Base-by-base conservation (phyloP, 192 early-diverging fungal species). In the Ramicandelaber brevisporus region DNA sequence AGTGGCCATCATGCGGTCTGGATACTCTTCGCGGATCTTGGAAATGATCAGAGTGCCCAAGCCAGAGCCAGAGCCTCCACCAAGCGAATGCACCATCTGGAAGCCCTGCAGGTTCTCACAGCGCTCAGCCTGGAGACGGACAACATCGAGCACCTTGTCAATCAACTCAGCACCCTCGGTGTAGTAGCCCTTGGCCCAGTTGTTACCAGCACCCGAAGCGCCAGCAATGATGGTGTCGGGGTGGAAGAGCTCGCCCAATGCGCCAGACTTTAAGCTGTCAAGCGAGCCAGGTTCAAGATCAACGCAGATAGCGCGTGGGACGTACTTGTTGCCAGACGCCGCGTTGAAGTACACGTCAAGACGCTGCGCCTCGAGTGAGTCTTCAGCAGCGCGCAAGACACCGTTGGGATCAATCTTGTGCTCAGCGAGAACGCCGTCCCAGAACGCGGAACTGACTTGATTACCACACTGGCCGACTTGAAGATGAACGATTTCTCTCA, bases 181-280 rank as follows among this genome's bases (percentile, higher is more conserved):
- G 17, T 65, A 65, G 21, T 65, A 53, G 6, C 62, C 61, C 43
- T 75, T 80, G 6, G 77, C 77, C 73, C 78, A 79, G 37, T 76
- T 70, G 52, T 79, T 81, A 29, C 77, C 78, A 21, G 78, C 76
- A 41, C 78, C 78, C 17, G 43, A 53, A 34, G 65, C 53, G 9
- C 53, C 61, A 40, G 55, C 58, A 47, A 48, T 27, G 41, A 55
- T 53, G 43, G 65, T 40, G 30, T 59, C 63, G 36, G 73, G 46
- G 38, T 66, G 31, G 37, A 48, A 30, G 20, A 67, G 10, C 27
- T 60, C 12, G 43, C 67, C 31, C 31, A 51, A 63, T 35, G 36
- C 14, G 34, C 66, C 63, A 39, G 56, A 48, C 25, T 59, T 44
- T 24, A 76, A 50, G 6, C 55, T 34, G 26, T 71, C 68, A 47